Evolutionary conservation across 2,329 filamentous ascomycete genomes (phyloP), one percentile per base, ranked within the genome.

Genomic region (Neofusicoccum kwambonambiense): DNA sequence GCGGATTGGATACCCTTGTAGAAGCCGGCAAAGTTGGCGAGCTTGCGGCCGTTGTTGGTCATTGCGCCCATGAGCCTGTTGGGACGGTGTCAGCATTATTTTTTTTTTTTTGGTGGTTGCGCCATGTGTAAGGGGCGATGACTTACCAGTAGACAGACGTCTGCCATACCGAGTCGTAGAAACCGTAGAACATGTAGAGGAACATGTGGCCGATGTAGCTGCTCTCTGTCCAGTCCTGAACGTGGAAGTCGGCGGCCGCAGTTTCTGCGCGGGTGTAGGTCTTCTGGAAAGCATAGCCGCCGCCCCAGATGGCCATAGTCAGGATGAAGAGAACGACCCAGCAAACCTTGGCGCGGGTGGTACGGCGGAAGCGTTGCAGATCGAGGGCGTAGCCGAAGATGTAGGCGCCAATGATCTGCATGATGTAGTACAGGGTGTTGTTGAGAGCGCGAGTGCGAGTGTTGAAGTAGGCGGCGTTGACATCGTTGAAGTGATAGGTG

Each of bases 1-100:
- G 91, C 91, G n/a, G 91, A 94, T 77, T 96, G 92, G 68, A 96
- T 90, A 58, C 89, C 89, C 81, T 95, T 95, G 85, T 95, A 95
- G 82, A 91, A 93, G 68, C 91, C 93, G 47, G 92, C 90, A 73
- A 94, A 90, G 82, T 97, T 97, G 80, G 94, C 93, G 34, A 94
- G 86, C 77, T 93, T 94, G 77, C 93, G 92, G 67, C 91, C 88
- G 68, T 94, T 96, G 86, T 98, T 98, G 74, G 91, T 93, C 49
- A 97, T 84, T 7, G 93, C 87, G 58, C 94, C 94, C 90, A 98
- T 97, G 81, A 90, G 93, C 89, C 89, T 90, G 66, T 68, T 22
- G 27, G 27, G 27, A 31, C 7, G 4, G 37, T 3, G 13, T 13
- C 1, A 13, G 9, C 13, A 44, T 39, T 41, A 17, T n/a, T 3